Percentiles rank a stretch among this genome's conserved stretches.
Conservation (phyloP, 345 rosid genomes). For the Cardamine resedifolia region DNA sequence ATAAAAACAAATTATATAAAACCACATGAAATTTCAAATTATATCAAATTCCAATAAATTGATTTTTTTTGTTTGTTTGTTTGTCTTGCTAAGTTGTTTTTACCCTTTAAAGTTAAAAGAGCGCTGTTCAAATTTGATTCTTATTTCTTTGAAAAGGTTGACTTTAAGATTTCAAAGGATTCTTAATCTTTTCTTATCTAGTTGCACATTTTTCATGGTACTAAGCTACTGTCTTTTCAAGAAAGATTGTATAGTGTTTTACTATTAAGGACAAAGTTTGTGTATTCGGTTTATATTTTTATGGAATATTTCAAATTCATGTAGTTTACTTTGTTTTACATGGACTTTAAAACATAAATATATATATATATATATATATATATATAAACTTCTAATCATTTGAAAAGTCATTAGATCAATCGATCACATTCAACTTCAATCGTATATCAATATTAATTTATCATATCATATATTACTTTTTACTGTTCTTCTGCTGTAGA, state of each 20-base stretch:
- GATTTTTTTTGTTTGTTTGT: neutral
- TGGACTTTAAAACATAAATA: neutral
- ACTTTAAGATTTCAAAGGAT: conserved; percentile 1
- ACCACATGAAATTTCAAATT: conserved; percentile 16
- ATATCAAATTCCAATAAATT: conserved; percentile 18
- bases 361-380: neutral
- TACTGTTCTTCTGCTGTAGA: neutral
- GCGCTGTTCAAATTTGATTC: neutral
- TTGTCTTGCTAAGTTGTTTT: conserved; percentile 18
- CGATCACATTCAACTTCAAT: neutral
- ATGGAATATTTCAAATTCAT: neutral
- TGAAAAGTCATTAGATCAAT: neutral
- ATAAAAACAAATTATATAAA: conserved; percentile 4
- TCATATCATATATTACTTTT: neutral
- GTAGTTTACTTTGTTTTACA: neutral
- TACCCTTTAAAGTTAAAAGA: neutral
- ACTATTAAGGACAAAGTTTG: neutral
- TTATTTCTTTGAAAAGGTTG: neutral
- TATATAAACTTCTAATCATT: neutral
- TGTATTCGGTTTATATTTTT: neutral
- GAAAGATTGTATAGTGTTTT: neutral
- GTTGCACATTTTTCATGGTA: conserved; percentile 16
- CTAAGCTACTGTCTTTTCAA: neutral
- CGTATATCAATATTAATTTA: neutral
- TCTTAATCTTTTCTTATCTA: neutral